These are phyloP conservation scores for Candida buenavistaensis DNA, from an alignment of 1,139 yeast species.

Conservation along the genomic window DNA sequence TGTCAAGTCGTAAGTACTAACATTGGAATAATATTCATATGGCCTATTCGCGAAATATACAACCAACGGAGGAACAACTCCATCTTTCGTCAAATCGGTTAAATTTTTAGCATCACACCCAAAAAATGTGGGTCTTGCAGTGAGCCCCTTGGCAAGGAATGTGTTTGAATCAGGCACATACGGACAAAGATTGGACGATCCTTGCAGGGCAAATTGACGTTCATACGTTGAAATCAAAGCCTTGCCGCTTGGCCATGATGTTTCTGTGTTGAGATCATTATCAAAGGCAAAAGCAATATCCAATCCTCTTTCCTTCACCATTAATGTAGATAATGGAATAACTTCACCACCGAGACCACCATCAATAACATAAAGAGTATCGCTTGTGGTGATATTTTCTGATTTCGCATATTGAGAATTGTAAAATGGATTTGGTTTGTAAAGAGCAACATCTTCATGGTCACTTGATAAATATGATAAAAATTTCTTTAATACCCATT, in stretches of 20 bases:
- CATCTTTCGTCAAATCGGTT: slow-evolving; percentile 41
- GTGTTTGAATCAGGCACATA: slow-evolving; percentile 73
- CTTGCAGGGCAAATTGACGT: slow-evolving; percentile 62
- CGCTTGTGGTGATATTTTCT: slow-evolving; percentile 26
- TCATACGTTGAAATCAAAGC: slow-evolving; percentile 48
- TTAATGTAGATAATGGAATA: slow-evolving; percentile 36
- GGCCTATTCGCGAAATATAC: slow-evolving; percentile 81
- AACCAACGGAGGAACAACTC: slow-evolving; percentile 66
- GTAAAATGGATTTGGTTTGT: slow-evolving; percentile 52
- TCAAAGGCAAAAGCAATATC: slow-evolving; percentile 42
- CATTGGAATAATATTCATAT: slow-evolving; percentile 64
- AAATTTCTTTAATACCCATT: slow-evolving; percentile 44
- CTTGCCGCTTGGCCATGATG: slow-evolving; percentile 32
- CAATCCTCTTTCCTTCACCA: slow-evolving; percentile 35
- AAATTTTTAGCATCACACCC: slow-evolving; percentile 78
- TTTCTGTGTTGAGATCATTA: slow-evolving; percentile 32
- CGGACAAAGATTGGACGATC: slow-evolving; percentile 65
- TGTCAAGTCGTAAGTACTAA: slow-evolving; percentile 66
- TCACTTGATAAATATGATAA: slow-evolving; percentile 45
- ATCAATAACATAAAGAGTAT: slow-evolving; percentile 39
- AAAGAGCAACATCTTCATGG: slow-evolving; percentile 39
- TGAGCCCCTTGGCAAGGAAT: slow-evolving; percentile 59
- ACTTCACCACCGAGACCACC: slow-evolving; percentile 45
- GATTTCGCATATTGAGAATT: slow-evolving; percentile 44
- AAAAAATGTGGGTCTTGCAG: slow-evolving; percentile 73